Evolutionary conservation across 352 stramenopile species (phyloP), one percentile per base, ranked within the genome.

Genomic region (Pythium rishiriense): DNA sequence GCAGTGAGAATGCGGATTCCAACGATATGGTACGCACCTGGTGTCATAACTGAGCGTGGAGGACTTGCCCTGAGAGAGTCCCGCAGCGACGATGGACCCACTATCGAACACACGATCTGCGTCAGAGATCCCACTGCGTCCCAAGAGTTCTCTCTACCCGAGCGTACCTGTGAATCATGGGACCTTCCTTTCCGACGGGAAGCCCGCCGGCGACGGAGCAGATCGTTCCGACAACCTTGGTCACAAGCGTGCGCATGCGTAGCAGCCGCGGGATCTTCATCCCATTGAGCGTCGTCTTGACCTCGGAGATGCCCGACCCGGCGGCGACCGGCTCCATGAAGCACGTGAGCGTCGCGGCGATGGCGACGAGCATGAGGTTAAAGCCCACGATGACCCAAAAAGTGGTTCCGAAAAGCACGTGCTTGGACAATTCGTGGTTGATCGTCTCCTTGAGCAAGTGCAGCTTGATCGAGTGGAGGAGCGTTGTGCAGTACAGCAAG

Each of bases 241-340:
- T 89, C 48, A 93, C 72, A 48, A 97, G 83, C 19, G 87, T 93
- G 25, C 77, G 75, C 53, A 95, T 66, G 1, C 87, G 81, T 33
- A 95, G 41, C 68, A 95, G 73, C 0, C 81, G 82, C 7, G 81
- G 85, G 50, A 94, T 94, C 58, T 94, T 94, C 73, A 94, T 90
- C 41, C 85, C 93, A 64, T 98, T 98, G 12, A 98, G 79, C 58
- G 92, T 97, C 15, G 88, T 94, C 71, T 98, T 98, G 52, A 98
- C 85, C 69, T 97, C 90, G 22, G 91, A 96, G 48, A 98, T 97
- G 25, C 92, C 91, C 19, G 86, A 95, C 50, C 86, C 86, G 42
- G 86, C 86, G 41, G 84, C 83, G 26, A 95, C 84, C 6, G 83
- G 82, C 57, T 95, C 86, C 17, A 74, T 69, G 52, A 91, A 93